These are phyloP conservation scores for Antitrichia curtipendula DNA, from an alignment of 225 moss, liverwort and hornwort genomes.

Conservation along the genomic window DNA sequence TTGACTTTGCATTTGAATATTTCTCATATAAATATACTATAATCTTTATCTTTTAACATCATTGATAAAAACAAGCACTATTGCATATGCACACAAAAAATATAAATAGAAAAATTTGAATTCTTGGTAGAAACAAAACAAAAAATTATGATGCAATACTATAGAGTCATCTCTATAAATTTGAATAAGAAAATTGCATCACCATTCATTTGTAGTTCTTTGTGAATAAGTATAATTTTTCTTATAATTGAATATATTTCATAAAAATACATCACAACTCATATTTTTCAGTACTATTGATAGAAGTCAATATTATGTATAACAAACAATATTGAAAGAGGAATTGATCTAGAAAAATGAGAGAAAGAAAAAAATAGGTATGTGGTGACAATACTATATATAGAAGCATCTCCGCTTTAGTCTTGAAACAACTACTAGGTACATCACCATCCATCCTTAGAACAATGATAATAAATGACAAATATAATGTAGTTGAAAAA, in stretches of 20 bases:
- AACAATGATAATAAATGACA: neutral
- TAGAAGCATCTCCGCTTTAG: neutral
- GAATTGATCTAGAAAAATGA: too few species aligned
- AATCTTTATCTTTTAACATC: neutral
- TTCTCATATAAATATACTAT: neutral
- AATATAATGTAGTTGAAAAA: too few species aligned
- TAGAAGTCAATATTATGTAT: neutral
- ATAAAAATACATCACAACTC: neutral
- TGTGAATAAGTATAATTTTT: too few species aligned
- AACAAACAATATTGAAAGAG: neutral
- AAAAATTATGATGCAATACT: rapidly evolving
- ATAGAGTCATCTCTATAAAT: neutral
- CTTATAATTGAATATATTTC: neutral
- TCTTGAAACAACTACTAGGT: rapidly evolving
- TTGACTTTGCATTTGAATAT: rapidly evolving
- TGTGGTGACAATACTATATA: neutral
- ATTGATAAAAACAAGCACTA: neutral
- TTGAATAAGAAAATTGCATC: neutral
- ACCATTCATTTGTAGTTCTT: neutral
- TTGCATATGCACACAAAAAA: rapidly evolving
- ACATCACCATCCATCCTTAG: neutral
- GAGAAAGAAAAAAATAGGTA: neutral
- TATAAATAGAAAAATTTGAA: neutral
- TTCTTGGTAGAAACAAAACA: too few species aligned
- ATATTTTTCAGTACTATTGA: neutral